phyloP scores from a whole-genome alignment of 23 red algal species.

The Gracilaria caudata region DNA sequence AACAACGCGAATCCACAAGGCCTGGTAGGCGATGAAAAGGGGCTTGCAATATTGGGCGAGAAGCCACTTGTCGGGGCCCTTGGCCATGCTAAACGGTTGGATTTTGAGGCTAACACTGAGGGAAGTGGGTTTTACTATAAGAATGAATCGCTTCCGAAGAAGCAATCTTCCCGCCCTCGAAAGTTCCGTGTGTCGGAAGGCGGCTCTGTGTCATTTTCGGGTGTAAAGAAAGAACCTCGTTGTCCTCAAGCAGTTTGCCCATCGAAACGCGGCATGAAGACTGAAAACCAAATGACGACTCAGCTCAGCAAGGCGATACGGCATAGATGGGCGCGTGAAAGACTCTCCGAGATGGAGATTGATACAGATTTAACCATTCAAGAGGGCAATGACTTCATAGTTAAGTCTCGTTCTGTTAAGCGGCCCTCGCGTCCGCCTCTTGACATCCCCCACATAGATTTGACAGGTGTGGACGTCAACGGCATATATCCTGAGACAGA shows the following conservation, averaged over 20 bases:
- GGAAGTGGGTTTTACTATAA: neutral
- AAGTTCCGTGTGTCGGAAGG: neutral
- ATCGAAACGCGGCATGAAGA: neutral
- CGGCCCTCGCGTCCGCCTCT: neutral
- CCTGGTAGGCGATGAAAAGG: neutral
- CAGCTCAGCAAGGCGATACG: neutral
- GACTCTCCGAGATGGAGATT: neutral
- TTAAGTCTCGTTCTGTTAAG: neutral
- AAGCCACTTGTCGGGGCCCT: neutral
- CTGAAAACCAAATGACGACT: neutral
- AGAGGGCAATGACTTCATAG: neutral
- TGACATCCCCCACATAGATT: neutral
- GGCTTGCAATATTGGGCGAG: neutral
- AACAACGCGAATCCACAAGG: neutral
- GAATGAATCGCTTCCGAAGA: neutral
- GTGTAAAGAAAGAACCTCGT: neutral
- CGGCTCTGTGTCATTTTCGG: neutral
- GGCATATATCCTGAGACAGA: neutral
- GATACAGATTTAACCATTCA: neutral
- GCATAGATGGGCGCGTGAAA: neutral
- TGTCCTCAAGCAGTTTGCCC: neutral
- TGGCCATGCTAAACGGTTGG: neutral
- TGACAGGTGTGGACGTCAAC: neutral
- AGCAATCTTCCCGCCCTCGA: neutral
- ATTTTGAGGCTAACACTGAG: neutral